Evolutionary conservation across 2,329 filamentous ascomycete genomes (phyloP), one percentile per base, ranked within the genome.

Genomic region (Verticillium tricorpus): DNA sequence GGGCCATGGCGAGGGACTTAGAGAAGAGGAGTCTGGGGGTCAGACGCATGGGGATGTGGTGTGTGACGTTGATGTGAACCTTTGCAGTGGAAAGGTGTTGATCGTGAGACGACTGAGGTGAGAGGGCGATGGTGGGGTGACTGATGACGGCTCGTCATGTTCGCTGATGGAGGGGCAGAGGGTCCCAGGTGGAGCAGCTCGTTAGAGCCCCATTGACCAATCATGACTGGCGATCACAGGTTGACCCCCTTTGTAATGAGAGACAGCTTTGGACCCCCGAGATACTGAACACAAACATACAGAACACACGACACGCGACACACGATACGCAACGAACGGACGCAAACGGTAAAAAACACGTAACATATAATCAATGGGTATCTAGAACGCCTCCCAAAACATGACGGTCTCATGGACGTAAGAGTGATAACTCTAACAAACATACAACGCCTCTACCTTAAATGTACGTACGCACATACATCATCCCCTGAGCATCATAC

Each of bases 1-100:
- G 74, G 56, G 80, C 79, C 80, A 82, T 82, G 65, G 64, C 78
- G 64, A 66, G 63, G 55, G 64, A 61, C 57, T 63, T 61, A 25
- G 35, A 31, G 59, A 60, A 31, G 4, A 35, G n/a, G 5, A 61
- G 40, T 58, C 40, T 58, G 12, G 39, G 34, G 12, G 54, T 59
- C 15, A 58, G 54, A 56, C 25, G 54, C 54, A 56, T 56, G 25
- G 25, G 32, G n/a, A 56, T 6, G 9, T 52, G n/a, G n/a, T 52
- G 3, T 22, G 45, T 12, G 45, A 11, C 22, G 45, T 22, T 22
- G 19, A 22, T 22, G 45, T 25, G 19, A 22, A 9, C 1, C 12
- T n/a, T 6, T 52, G n/a, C 19, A 22, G 19, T 14, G 19, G 12
- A 25, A 22, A 22, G 19, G 19, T 25, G 19, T 12, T 52, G 45